Evolutionary conservation across 2,329 filamentous ascomycete genomes (phyloP), one percentile per base, ranked within the genome.

Genomic region (Sodiomyces alkalinus): DNA sequence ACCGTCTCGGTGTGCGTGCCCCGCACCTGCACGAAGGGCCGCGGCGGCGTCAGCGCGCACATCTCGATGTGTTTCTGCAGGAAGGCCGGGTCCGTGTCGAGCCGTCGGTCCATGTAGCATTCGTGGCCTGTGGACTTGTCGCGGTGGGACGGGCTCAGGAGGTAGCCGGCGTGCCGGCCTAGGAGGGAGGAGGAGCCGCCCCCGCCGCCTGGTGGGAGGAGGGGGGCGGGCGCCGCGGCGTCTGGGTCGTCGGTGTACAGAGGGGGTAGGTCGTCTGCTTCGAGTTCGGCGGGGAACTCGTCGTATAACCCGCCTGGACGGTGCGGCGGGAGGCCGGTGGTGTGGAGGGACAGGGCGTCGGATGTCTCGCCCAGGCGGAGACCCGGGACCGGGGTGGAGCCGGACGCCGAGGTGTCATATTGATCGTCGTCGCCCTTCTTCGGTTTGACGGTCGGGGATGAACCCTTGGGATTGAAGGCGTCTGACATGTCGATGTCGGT

Each of bases 1-100:
- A 48, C 48, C 4, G 49, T 57, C 43, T 66, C 52, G 9, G 40
- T 49, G 45, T 75, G 71, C 4, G 58, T 59, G 29, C 72, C 72
- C 18, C 54, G 50, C 22, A 76, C 47, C 26, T 54, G 56, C 7
- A 74, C 54, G 28, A 52, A 60, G 0, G 62, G 60, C n/a, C 65
- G 57, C 1, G 69, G 68, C 4, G 70, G 68, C 7, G 53, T 43
- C 17, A 40, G 41, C 16, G 64, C 55, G 25, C 65, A 59, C 6
- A 46, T 39, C 1, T 39, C 40, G 35, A 73, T 48, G 36, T 65
- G 56, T 9, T 43, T 33, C 32, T 62, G 51, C 13, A 74, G 53
- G 15, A 52, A 48, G 4, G 41, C 37, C 3, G 52, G 47, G 23
- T 67, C 57, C 6, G 44, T 41, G 36, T 66, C 63, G 19, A 70